Base-by-base conservation (phyloP, 2,329 filamentous ascomycete species). In the Pseudocercospora musae region DNA sequence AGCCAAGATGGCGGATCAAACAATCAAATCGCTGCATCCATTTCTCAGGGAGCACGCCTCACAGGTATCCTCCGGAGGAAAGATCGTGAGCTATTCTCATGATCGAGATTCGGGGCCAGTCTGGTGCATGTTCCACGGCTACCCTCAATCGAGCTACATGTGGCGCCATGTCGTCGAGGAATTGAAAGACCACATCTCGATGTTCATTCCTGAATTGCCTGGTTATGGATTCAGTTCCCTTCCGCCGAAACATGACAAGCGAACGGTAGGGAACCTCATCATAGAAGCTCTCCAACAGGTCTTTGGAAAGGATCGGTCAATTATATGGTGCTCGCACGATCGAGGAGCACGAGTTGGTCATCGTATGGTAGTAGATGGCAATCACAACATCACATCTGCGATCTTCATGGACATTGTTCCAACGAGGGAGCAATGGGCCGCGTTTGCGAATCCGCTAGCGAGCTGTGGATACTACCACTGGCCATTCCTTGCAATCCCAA, bases 351-450 rank as follows among this genome's bases (percentile, higher is more conserved):
- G 81, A 8, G 76, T 84, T 64, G 76, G 75, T 57, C 82, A 84
- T 68, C 79, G 81, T 21, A 73, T 84, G 37, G 73, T 80, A 29
- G 80, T 83, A 33, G 76, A 80, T 63, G 69, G 72, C 37, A 65
- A 73, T 8, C 67, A 80, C 57, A 75, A 73, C 23, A 72, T 82
- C 52, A 59, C 73, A 2, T 78, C 78, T 7, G 72, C 76, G 1
- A 73, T 79, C 20, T 66, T 84, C 13, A 71, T 82, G 18, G 82
- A 84, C 68, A 83, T 83, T 62, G 76, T 84, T 1, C 82, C 80
- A 5, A 82, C 80, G 5, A 67, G 75, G 20, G 72, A 74, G 3
- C 80, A 82, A 72, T 84, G 80, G 78, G 63, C 70, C 4, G 72
- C 71, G 2, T 80, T 82, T 63, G 59, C 73, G 6, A 67, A 77